Base-by-base conservation (phyloP, 257 asterid species). In the Nicotiana undulata region DNA sequence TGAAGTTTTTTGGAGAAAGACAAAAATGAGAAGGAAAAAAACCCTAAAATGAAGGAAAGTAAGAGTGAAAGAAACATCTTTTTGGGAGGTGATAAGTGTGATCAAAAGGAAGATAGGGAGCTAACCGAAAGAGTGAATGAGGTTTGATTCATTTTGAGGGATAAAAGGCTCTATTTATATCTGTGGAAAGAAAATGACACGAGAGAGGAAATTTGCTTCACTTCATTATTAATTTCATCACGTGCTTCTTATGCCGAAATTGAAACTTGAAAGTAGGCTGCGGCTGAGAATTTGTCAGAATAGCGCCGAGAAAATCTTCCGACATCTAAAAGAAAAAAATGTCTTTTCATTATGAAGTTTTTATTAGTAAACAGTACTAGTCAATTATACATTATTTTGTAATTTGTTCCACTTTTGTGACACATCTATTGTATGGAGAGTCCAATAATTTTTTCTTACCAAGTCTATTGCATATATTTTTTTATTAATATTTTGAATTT, bases 1-100 rank as follows among this genome's bases (percentile, higher is more conserved):
- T n/a, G 28, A 4, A 63, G 79, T 49, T 56, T 83, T 10, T 15
- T 34, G 64, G 83, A 61, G 4, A 31, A 61, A 46, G 46, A 61
- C 2, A 74, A 9, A 59, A 84, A 79, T 13, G 79, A 83, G 37
- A 63, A 37, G 37, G 83, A 10, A 46, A 84, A 28, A 65, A 85
- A 67, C 84, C 86, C 87, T 75, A 87, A 31, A 58, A 76, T 24
- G 13, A 77, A 52, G 49, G 59, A 59, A 28, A 86, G 59, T 9
- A 64, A 51, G n/a, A 82, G 86, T 67, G 84, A 79, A 67, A 76
- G 26, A 64, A n/a, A 3, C 86, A 83, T 63, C n/a, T 70, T 60
- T 0, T 68, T 18, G 18, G 55, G 2, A 37, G 12, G 58, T 20
- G n/a, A 0, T 1, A 1, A n/a, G 26, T 32, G 52, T 17, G 18